A percentile compares a stretch with the other conserved stretches of the same genome.
phyloP scores from a whole-genome alignment of 257 asterid species.

The Solanum paucissectum region DNA sequence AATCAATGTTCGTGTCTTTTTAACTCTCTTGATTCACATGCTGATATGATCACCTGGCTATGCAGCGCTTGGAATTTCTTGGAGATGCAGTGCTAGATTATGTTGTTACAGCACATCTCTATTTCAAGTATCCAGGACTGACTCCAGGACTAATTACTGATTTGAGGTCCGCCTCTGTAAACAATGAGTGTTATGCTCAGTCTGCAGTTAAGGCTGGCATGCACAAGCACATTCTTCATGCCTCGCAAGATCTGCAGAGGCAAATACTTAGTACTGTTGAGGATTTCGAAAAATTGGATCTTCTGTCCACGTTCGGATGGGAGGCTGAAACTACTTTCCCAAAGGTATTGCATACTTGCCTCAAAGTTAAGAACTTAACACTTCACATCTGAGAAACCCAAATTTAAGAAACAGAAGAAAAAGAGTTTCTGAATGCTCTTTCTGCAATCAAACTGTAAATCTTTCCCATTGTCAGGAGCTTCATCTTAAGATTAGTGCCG shows the following conservation, averaged over 20 bases:
- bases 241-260: constrained; percentile 51
- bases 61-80: constrained; percentile 70
- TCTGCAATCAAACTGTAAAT: background rate
- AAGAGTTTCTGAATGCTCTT: background rate
- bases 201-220: constrained; percentile 49
- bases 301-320: constrained; percentile 52
- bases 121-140: constrained; percentile 31
- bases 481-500: background rate
- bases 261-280: constrained; percentile 29
- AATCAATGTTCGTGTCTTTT: background rate
- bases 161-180: constrained; percentile 73
- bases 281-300: constrained; percentile 5
- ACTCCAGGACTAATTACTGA: constrained; percentile 71
- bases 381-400: background rate
- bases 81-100: constrained; percentile 84
- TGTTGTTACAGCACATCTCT: constrained; percentile 44
- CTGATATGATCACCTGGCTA: background rate
- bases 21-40: background rate
- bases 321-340: constrained; percentile 53
- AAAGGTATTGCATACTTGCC: constrained; percentile 31
- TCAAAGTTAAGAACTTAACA: background rate
- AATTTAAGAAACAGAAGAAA: background rate
- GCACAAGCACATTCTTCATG: constrained; percentile 55
- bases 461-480: background rate
- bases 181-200: constrained; percentile 65